phyloP scores from a whole-genome alignment of 169 alveolate species.

The Plasmodium knowlesi region DNA sequence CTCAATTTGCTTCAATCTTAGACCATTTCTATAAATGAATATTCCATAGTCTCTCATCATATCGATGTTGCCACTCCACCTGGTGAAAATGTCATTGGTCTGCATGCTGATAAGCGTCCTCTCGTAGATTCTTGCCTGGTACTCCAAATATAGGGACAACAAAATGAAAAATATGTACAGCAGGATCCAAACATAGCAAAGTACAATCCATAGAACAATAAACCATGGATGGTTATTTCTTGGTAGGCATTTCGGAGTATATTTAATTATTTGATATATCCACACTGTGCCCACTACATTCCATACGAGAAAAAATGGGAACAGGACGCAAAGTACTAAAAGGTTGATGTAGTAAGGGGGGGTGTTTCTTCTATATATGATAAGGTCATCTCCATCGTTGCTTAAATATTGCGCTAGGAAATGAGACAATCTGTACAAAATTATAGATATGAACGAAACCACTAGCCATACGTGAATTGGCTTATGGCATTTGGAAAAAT shows the following conservation, averaged over 20 bases:
- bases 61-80: conserved; percentile 38
- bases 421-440: conserved; percentile 80
- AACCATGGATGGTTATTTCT: conserved; percentile 87
- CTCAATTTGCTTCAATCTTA: conserved; percentile 36
- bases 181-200: conserved; percentile 84
- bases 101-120: conserved; percentile 78
- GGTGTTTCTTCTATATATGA: conserved; percentile 80
- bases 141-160: conserved; percentile 38
- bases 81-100: conserved; percentile 77
- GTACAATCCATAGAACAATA: conserved; percentile 81
- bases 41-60: conserved; percentile 84
- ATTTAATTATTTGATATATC: conserved; percentile 76
- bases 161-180: conserved; percentile 82
- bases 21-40: conserved; percentile 81
- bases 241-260: conserved; percentile 84
- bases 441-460: conserved; percentile 80
- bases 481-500: conserved; percentile 79
- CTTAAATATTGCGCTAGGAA: conserved; percentile 80
- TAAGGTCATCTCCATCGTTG: conserved; percentile 81
- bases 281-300: conserved; percentile 83
- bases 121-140: conserved; percentile 74
- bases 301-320: conserved; percentile 83
- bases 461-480: conserved; percentile 86
- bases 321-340: conserved; percentile 78
- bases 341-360: conserved; percentile 82